Evolutionary conservation across 2,329 filamentous ascomycete genomes (phyloP), one percentile per base, ranked within the genome.

Genomic region (Xylariomycetidae sp.): DNA sequence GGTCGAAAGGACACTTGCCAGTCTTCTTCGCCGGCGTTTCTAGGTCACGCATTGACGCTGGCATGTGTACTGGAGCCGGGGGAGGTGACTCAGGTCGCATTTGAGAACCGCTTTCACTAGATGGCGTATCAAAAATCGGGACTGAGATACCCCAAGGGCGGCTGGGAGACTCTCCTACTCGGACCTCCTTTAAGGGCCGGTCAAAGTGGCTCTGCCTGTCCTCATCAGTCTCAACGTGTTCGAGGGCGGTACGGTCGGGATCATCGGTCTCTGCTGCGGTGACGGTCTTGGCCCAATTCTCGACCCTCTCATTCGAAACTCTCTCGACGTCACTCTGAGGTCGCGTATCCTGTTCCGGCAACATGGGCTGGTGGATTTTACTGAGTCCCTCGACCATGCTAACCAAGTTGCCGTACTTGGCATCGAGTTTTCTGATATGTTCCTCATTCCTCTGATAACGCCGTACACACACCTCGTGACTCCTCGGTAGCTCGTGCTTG

Each of bases 341-440:
- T 31, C 57, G 60, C 40, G 50, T 64, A 42, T 71, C 66, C 43
- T 74, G 72, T 30, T 72, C 69, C 5, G 85, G 85, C 17, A 96
- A 67, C 77, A 92, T 88, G 5, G 86, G 82, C 55, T 92, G 85
- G 56, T 97, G 90, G 49, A 94, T 87, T 44, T 82, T 77, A 30
- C 88, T 86, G 25, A 97, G 69, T 7, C 88, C 88, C 57, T 92
- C 83, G 41, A 97, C 94, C 90, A 97, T 96, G 62, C 79, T 94
- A 48, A 87, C 88, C 27, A 96, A 68, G 56, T 83, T 90, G 45
- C 88, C 88, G 57, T 96, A 97, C 59, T 96, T 97, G 42, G 87
- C 87, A 58, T 97, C 90, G 35, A 97, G 70, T 61, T 94, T 86
- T 45, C 80, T 80, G 53, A 94, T 85, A 52, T 89, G 85, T 43